A percentile compares a stretch with the other conserved stretches of the same genome.
phyloP scores from a whole-genome alignment of 225 moss, liverwort and hornwort genomes.

The Straminergon stramineum region DNA sequence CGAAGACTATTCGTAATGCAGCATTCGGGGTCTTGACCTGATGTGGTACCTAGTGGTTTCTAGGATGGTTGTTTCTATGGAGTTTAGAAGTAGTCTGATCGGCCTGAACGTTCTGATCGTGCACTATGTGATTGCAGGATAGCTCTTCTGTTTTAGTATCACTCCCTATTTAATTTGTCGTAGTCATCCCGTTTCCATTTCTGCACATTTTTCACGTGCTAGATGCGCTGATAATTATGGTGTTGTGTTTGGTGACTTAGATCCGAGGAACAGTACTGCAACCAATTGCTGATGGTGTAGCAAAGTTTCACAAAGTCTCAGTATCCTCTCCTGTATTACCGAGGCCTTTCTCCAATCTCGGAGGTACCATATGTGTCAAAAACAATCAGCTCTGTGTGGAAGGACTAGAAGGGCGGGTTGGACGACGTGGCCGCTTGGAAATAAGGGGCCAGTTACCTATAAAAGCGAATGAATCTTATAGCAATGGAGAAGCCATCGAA shows the following conservation, averaged over 20 bases:
- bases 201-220: background rate
- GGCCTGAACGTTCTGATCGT: background rate
- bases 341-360: constrained; percentile 76
- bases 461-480: constrained; percentile 40
- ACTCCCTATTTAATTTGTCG: background rate
- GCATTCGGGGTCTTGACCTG: background rate
- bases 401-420: constrained; percentile 90
- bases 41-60: background rate
- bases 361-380: constrained; percentile 77
- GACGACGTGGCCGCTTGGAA: constrained; percentile 92
- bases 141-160: background rate
- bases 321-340: constrained; percentile 94
- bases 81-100: background rate
- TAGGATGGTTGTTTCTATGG: background rate
- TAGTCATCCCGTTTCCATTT: background rate
- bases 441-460: constrained; percentile 84
- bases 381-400: constrained; percentile 87
- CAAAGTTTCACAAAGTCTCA: constrained; percentile 82
- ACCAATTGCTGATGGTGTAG: constrained; percentile 87
- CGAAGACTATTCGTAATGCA: background rate
- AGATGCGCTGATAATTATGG: background rate
- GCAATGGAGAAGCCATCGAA: constrained; percentile 66
- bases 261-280: constrained; percentile 89
- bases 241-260: constrained; percentile 17
- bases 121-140: background rate